Evolutionary conservation across 441 rosid genomes (phyloP), one percentile per base, ranked within the genome.

Genomic region (Populus tomentosa): DNA sequence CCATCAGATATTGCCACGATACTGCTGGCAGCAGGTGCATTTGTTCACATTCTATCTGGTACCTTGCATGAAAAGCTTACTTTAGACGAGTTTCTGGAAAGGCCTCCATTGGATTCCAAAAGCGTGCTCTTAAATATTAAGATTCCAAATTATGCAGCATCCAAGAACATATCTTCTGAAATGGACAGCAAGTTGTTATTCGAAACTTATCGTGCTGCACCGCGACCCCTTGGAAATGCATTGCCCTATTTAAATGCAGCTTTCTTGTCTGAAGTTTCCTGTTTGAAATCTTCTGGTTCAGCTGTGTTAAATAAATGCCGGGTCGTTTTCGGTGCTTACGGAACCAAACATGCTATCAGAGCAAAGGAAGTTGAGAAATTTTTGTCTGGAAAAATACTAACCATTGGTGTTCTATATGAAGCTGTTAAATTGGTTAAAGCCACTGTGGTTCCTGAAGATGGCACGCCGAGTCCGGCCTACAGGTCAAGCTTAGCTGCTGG

Each of bases 1-100:
- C 98, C 98, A 70, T 93, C 98, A 16, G 98, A 95, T 79, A 87
- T 95, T 77, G 85, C 89, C 14, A 93, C 96, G 1, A 62, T 93
- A 78, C 92, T 95, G 70, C 87, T 95, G 23, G 88, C 89, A 26
- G 90, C 82, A 66, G 92, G 84, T 78, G 82, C 98, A 65, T 79
- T 32, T 35, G 92, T 91, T 67, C 82, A 74, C 35, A 73, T 91
- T 76, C 73, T 81, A 82, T 82, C 73, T 9, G 81, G 82, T 66
- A 61, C 76, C 40, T 70, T 75, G 65, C 67, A 42, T 61, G 86
- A 87, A 79, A 86, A 71, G 74, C 42, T 90, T 71, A 78, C 87
- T 11, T 70, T 93, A 71, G 96, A 90, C 79, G 89, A 89, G 70
- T 93, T 93, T 73, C 87, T 95, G 28, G 84, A 77, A 56, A 81